A percentile compares a stretch with the other conserved stretches of the same genome.
These are phyloP conservation scores for Phaeosphaeriaceae sp. DNA, from an alignment of 2,329 filamentous ascomycete genomes.

Conservation along the genomic window DNA sequence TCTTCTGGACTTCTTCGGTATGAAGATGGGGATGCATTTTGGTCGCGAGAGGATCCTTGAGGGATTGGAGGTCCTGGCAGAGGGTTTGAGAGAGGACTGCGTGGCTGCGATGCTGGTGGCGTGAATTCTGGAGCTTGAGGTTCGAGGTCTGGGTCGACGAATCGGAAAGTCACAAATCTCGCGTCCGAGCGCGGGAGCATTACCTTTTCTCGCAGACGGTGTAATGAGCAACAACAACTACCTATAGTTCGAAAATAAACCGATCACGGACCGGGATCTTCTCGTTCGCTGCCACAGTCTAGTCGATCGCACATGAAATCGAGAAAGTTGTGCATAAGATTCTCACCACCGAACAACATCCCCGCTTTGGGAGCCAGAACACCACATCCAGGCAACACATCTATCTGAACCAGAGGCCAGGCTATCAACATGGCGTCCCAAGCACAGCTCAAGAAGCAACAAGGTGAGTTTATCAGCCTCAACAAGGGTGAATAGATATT, in stretches of 20 bases:
- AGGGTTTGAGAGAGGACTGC: neutral
- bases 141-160: constrained; percentile 11
- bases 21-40: constrained; percentile 97
- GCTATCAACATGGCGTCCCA: constrained; percentile 55
- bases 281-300: too few relatives aligned
- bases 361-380: constrained; percentile 20
- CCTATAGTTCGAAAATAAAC: too few relatives aligned
- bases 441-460: constrained; percentile 72
- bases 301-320: too few relatives aligned
- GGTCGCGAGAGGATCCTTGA: constrained; percentile 22
- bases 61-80: too few relatives aligned
- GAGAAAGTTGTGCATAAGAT: neutral
- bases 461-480: constrained; percentile 70
- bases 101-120: constrained; percentile 6
- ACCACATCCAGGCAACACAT: neutral
- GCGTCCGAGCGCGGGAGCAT: constrained; percentile 28
- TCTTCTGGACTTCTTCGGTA: constrained; percentile 81
- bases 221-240: neutral
- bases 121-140: constrained; percentile 15
- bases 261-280: too few relatives aligned
- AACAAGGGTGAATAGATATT: too few relatives aligned
- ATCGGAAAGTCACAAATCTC: constrained; percentile 32
- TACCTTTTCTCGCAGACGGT: neutral
- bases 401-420: neutral
- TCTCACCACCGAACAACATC: constrained; percentile 25